Base-by-base conservation (phyloP, 192 early-diverging fungal genomes). In the Backusella morwellensis region DNA sequence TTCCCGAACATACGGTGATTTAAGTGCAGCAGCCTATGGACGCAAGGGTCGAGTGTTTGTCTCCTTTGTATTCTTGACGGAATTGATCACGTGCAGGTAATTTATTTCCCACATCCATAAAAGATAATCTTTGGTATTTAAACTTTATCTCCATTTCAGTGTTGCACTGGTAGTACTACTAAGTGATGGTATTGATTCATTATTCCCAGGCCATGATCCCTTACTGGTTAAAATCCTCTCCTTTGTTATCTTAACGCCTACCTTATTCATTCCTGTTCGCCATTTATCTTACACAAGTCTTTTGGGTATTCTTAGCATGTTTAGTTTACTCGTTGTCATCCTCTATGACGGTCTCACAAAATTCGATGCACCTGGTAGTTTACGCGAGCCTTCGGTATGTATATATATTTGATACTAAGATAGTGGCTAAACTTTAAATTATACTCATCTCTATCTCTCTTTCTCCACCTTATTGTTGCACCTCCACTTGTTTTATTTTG, bases 311-410 rank as follows among this genome's bases (percentile, higher is more conserved):
- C 74, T 90, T 23, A 77, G 86, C 19, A 77, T 90, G 3, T 66
- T 85, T 6, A 81, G 86, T 52, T 76, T 94, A 9, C 42, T 92
- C 12, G 38, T 72, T 21, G 90, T 94, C 56, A 66, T 94, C 7
- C 50, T 92, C 11, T 80, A 78, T 40, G 86, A 93, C 72, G 93
- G 93, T 41, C 54, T 92, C 12, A 72, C 81, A 9, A 92, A 82
- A 50, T 19, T 36, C 1, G 34, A 76, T 21, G 66, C 82, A 1
- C 92, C 92, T 35, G 92, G 92, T 40, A 90, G 88, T 70, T 32
- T 94, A 9, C 76, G 72, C 68, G 71, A 86, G 26, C 85, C 85
- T 29, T 83, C 87, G 7, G 82, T 84, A 84, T 76, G 79, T 59
- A 50, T 19, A 50, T 59, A 50, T 19, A 50, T n/a, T 50, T 50